Evolutionary conservation across 345 rosid genomes (phyloP), one percentile per base, ranked within the genome.

Genomic region (Hirschfeldia incana): DNA sequence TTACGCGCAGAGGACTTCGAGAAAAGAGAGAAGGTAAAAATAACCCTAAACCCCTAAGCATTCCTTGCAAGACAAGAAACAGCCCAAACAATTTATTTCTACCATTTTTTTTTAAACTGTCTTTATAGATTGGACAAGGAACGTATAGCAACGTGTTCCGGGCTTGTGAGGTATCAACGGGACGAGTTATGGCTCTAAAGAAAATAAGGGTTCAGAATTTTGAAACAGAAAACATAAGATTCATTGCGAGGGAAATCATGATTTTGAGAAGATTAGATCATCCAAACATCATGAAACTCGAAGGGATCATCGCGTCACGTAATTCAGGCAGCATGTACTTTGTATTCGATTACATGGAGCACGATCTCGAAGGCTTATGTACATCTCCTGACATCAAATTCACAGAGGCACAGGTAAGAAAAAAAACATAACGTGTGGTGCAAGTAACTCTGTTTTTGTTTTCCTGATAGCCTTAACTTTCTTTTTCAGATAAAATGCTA

Each of bases 61-160:
- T 49, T 58, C 13, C 69, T 76, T 81, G 80, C 17, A 0, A 26
- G 0, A 63, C 65, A 79, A 74, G 83, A 74, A 79, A 73, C 26
- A 70, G 9, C 15, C 36, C 39, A 26, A 51, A 63, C 33, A 13
- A 26, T 34, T 81, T 59, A 7, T 64, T 77, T 70, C 8, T 7
- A 36, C 32, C 16, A 5, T 65, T 37, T 70, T 37, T 29, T 65
- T 33, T 69, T 9, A 4, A 1, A n/a, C 28, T 29, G 0, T 21
- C 21, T 21, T 21, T 21, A 21, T 81, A 91, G 97, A 86, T 91
- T 51, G 97, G 97, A 74, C 97, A 91, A 86, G 97, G 97, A 15
- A 91, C 97, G 51, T 91, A 91, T 73, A 91, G 97, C 85, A 89
- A 87, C n/a, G 97, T 91, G 73, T 91, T 88, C 73, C 83, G 87